Evolutionary conservation across 2,329 filamentous ascomycete species (phyloP).

Genomic region (Pestalotiopsis sp.): DNA sequence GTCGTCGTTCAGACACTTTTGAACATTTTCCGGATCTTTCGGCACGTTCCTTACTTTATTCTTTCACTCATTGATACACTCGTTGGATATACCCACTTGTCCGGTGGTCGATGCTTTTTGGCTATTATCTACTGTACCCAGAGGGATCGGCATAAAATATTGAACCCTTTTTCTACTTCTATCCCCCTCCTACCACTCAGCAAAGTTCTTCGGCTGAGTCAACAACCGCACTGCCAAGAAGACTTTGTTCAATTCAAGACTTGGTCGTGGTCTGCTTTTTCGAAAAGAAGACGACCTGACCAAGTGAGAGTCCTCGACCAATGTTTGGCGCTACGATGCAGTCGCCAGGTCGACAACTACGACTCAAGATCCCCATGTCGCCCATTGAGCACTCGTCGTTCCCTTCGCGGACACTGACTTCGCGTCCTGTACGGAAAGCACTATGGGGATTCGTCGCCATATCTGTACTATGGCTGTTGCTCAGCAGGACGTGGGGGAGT

Average conservation of each 20-base stretch:
- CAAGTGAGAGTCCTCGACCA: background rate
- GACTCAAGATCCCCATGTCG: constrained; percentile 8
- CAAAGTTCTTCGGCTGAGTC: background rate
- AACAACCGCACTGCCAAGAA: background rate
- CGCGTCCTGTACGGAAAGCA: constrained; percentile 25
- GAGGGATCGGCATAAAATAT: background rate
- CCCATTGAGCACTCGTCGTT: constrained; percentile 23
- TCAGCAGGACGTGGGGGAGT: constrained; percentile 19
- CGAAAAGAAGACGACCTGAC: background rate
- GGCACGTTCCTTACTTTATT: background rate
- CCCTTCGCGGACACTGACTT: constrained; percentile 19
- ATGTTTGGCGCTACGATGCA: constrained; percentile 14
- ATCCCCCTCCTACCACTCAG: background rate
- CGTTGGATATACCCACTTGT: background rate
- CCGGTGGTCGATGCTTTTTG: background rate
- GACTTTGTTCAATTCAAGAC: background rate
- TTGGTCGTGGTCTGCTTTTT: background rate
- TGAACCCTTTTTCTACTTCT: background rate
- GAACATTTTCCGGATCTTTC: background rate
- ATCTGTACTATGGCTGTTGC: constrained; percentile 20
- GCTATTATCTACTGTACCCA: background rate
- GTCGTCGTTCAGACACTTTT: background rate
- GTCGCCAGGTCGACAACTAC: constrained; percentile 22
- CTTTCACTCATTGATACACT: background rate
- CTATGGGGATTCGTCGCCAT: constrained; percentile 20